Evolutionary conservation across 371 early-diverging fungal genomes (phyloP).

Genomic region (Mucor piriformis): DNA sequence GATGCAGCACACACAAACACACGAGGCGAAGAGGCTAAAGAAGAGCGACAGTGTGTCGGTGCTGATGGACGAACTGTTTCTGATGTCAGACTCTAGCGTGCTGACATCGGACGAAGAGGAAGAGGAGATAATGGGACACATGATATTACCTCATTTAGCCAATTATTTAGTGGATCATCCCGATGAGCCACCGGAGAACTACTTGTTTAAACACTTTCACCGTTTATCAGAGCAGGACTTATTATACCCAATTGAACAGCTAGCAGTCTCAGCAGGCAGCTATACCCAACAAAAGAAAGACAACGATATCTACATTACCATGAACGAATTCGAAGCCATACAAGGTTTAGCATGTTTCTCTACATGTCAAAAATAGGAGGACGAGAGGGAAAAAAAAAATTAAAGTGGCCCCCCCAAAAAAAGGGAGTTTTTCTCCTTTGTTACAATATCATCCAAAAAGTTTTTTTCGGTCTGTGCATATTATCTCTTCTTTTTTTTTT

Average conservation of each 20-base stretch:
- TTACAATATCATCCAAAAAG: not conserved
- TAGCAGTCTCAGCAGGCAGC: not conserved
- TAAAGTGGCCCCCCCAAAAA: no score
- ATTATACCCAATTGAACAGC: slow-evolving; percentile 1
- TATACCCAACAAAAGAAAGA: slow-evolving; percentile 3
- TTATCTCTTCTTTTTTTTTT: no score
- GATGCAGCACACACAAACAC: slow-evolving; percentile 25
- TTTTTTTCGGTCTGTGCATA: slow-evolving; percentile 3
- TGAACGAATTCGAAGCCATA: slow-evolving; percentile 49
- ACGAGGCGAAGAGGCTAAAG: slow-evolving; percentile 4
- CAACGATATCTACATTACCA: slow-evolving; percentile 34
- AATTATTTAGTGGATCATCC: slow-evolving; percentile 15
- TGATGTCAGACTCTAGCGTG: not conserved
- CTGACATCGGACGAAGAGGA: slow-evolving; percentile 10
- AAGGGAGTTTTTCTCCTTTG: not conserved
- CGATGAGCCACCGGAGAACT: slow-evolving; percentile 19
- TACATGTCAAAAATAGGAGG: slow-evolving; percentile 4
- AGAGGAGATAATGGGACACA: slow-evolving; percentile 1
- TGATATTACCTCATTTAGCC: slow-evolving; percentile 17
- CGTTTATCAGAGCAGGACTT: slow-evolving; percentile 6
- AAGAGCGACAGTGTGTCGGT: not conserved
- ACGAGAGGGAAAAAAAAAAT: not conserved
- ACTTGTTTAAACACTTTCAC: slow-evolving; percentile 5
- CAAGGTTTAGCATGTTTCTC: slow-evolving; percentile 41
- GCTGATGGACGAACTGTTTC: slow-evolving; percentile 3